Evolutionary conservation across 208 protist species (phyloP), one percentile per base, ranked within the genome.

Genomic region (Endotrypanum monterogeii): DNA sequence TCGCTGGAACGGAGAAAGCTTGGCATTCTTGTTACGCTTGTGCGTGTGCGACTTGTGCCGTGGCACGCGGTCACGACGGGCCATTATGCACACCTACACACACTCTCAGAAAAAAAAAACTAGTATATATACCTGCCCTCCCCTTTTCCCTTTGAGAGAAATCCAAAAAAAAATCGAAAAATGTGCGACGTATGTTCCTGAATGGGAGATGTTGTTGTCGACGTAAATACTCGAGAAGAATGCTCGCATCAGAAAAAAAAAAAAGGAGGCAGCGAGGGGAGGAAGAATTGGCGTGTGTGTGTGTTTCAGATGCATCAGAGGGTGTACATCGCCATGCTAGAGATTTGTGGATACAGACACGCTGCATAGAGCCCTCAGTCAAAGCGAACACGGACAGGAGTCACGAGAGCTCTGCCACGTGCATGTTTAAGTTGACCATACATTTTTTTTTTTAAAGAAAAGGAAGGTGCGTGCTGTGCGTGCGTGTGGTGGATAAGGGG

Each of bases 1-100:
- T 0, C 88, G 87, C 76, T 96, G 92, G 57, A 93, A 96, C 7
- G 92, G 92, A 0, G 92, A 96, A 2, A 96, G 80, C 75, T 96
- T 96, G 8, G 92, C 88, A 56, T 96, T 96, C 66, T 92, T 88
- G 80, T 96, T 96, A 25, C 87, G 79, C 66, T 90, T 87, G 37
- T 75, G 73, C 12, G 72, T 74, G 73, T 89, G 85, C 72, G 85
- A 89, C 83, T 96, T 96, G 73, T 84, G 87, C 20, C 85, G 84
- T 60, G 89, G 86, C 28, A 94, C 90, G 37, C 92, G 89, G 54
- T 92, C 84, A 57, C 92, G 83, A 14, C 86, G 77, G 1, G 92
- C 88, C 92, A 96, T 96, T 46, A 6, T 35, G 46, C 14, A 6
- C 3, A 70, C 3, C 6, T 4, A 14, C 62, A 9, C 62, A 12